Evolutionary conservation across 768 basidiomycete genomes (phyloP), one percentile per base, ranked within the genome.

Genomic region (Lactarius evosmus): DNA sequence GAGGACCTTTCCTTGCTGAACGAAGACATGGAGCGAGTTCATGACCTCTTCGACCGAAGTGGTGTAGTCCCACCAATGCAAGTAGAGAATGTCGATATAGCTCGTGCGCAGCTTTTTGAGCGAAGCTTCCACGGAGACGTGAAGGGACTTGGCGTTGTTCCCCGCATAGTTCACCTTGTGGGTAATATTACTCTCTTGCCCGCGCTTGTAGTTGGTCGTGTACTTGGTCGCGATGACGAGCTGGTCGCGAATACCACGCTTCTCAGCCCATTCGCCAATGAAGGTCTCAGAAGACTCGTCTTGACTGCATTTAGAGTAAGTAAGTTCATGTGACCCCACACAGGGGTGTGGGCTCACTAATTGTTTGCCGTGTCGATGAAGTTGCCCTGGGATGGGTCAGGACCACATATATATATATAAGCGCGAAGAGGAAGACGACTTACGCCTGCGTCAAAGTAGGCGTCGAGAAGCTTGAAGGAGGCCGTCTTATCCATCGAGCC

Each of bases 21-120:
- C 80, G 36, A 86, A 76, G 22, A 76, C 72, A 65, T 86, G 81
- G 7, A 87, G 73, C 8, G 75, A 71, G 44, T 78, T 77, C 83
- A 86, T 84, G 46, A 85, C 72, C 71, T 87, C 85, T 69, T 82
- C 79, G 53, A 86, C 75, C 17, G 75, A 74, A 11, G 82, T 83
- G 16, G 76, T 71, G 64, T 75, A 84, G 68, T 85, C 84, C 83
- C 83, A 82, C 72, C 74, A 79, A 58, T 80, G 78, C 5, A 79
- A 44, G 67, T 80, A 80, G 16, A 80, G 70, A 44, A 83, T 68
- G 64, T 84, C 82, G 65, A 82, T 78, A 61, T 81, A 81, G 3
- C 70, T 68, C 0, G 79, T 82, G 33, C 78, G 72, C 1, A 84
- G 74, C 66, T 80, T 80, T 73, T 78, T 78, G 64, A 84, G 72